Evolutionary conservation across 306 rosid genomes (phyloP), one percentile per base, ranked within the genome.

Genomic region (Pyrus betulifolia): DNA sequence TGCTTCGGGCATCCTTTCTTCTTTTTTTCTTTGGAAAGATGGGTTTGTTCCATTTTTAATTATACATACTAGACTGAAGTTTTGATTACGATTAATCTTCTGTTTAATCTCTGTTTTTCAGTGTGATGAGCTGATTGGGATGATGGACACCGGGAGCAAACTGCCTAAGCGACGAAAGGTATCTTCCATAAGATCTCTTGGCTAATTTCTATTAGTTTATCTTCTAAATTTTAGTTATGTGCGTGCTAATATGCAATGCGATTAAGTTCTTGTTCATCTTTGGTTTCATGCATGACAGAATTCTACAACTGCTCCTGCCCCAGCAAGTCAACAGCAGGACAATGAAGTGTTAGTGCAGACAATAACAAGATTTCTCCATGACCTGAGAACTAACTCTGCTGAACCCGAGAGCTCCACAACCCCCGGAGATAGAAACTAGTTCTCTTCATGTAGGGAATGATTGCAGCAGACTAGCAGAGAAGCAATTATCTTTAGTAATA

Each of bases 91-190:
- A 54, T 21, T 18, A 17, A 19, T 54, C 11, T 58, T 58, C 14
- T 13, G 63, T 62, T 11, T 61, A 19, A 49, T 44, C 23, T 45
- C 15, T 27, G 17, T 30, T 58, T 28, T 28, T 77, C 73, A 86
- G 87, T 86, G 81, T 49, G 89, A 86, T 13, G 82, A 86, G 52
- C 71, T 86, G 23, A 72, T 83, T 60, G 84, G 64, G 72, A 78
- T 81, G 40, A 75, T 81, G 80, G 69, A 81, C 58, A 58, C 76
- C n/a, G 70, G 33, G 69, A 76, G 57, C 8, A 75, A 71, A 66
- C 28, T 12, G 15, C 23, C 83, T 42, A 69, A 70, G 44, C 12
- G 3, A 42, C 12, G 63, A 27, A 45, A 65, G 85, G 85, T 44
- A 61, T 51, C 57, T 7, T 65, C 66, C 8, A 4, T 31, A 18